phyloP scores from a whole-genome alignment of 192 early-diverging fungal species.

The Coemansia sp. region DNA sequence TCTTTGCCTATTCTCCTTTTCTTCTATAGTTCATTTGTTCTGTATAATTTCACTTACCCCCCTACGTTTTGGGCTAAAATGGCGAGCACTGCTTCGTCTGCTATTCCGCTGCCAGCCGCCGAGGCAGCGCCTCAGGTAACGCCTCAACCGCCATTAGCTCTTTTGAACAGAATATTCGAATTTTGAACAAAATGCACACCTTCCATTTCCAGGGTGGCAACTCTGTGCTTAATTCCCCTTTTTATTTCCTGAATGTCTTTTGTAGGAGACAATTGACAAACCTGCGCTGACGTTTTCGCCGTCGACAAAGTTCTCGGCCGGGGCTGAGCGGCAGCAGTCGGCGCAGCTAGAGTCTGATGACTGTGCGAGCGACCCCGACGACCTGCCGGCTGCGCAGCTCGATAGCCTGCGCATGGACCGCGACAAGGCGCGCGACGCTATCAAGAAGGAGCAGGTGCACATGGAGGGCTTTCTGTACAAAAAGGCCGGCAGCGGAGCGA shows the following conservation, averaged over 20 bases:
- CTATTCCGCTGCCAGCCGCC: conserved; percentile 29
- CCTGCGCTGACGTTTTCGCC: conserved; percentile 43
- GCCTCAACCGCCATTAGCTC: too few species aligned
- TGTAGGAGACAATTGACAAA: conserved; percentile 22
- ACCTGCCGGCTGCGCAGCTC: conserved; percentile 23
- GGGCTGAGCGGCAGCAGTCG: conserved; percentile 5
- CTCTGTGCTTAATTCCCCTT: too few species aligned
- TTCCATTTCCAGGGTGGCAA: too few species aligned
- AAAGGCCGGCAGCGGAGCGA: conserved; percentile 41
- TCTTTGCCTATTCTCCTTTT: conserved; percentile 1
- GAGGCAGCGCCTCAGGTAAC: conserved; percentile 32
- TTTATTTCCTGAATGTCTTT: background rate
- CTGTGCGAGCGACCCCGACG: conserved; percentile 42
- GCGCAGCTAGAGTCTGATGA: conserved; percentile 34
- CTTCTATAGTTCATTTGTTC: conserved; percentile 9
- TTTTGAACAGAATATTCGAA: too few species aligned
- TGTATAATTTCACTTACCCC: background rate
- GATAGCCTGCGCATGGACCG: conserved; percentile 24
- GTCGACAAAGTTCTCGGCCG: conserved; percentile 38
- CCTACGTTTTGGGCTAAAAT: conserved; percentile 5
- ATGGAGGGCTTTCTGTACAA: conserved; percentile 49
- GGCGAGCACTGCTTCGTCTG: conserved; percentile 41
- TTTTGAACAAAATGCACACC: too few species aligned
- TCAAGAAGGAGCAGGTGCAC: conserved; percentile 47
- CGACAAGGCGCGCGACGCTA: conserved; percentile 38